Percentiles rank a stretch among this genome's conserved stretches.
These are phyloP conservation scores for Gossypium ekmanianum DNA, from an alignment of 345 rosid genomes.

Conservation along the genomic window DNA sequence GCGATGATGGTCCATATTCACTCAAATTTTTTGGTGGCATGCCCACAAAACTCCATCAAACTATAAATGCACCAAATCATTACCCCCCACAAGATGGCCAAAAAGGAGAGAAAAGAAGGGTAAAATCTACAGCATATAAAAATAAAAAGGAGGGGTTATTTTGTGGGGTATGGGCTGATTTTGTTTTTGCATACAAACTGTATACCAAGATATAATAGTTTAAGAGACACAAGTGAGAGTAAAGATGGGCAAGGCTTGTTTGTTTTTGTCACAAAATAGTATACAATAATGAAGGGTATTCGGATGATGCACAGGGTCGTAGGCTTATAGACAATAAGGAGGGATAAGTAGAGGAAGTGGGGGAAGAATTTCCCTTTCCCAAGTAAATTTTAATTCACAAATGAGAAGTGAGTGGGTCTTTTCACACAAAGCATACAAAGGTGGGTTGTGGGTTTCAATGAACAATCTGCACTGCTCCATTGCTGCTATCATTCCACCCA, in stretches of 20 bases:
- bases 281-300: not conserved
- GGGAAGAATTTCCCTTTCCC: conserved; percentile 19
- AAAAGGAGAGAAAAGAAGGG: not conserved
- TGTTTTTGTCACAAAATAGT: conserved; percentile 19
- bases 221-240: not conserved
- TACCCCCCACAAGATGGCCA: conserved; percentile 15
- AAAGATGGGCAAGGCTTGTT: not conserved
- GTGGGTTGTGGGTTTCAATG: not conserved
- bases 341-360: conserved; percentile 6
- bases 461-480: conserved; percentile 23
- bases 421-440: conserved; percentile 4
- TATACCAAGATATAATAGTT: not conserved
- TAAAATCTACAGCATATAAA: not conserved
- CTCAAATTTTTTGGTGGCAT: conserved; percentile 15
- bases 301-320: not conserved
- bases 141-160: not conserved
- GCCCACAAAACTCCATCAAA: conserved; percentile 31
- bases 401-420: conserved; percentile 26
- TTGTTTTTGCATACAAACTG: not conserved
- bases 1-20: conserved; percentile 15
- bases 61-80: conserved; percentile 49
- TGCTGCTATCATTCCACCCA: conserved; percentile 20
- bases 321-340: conserved; percentile 18
- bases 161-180: not conserved
- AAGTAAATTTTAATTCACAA: not conserved